These are phyloP conservation scores for maize (Zea mays) DNA, from an alignment of 176 grass and related monocot genomes.

Conservation along the genomic window DNA sequence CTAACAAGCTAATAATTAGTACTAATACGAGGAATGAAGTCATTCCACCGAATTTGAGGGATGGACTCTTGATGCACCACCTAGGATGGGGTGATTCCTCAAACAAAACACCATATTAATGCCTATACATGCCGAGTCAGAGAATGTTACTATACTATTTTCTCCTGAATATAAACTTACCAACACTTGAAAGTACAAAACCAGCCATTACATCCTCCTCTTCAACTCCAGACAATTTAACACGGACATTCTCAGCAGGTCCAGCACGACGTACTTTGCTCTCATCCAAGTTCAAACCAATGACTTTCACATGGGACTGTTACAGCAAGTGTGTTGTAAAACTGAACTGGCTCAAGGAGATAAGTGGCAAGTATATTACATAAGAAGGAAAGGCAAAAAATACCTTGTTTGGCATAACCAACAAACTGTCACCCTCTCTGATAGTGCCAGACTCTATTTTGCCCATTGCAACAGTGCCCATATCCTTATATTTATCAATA, in stretches of 20 bases:
- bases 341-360: constrained; percentile 23
- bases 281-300: constrained; percentile 78
- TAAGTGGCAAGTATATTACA: neutral
- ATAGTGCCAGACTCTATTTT: constrained; percentile 91
- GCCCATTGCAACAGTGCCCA: constrained; percentile 94
- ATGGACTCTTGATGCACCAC: neutral
- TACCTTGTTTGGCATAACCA: constrained; percentile 97
- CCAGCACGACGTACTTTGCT: constrained; percentile 64
- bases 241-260: constrained; percentile 83
- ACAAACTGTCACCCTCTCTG: constrained; percentile 77
- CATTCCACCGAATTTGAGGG: neutral
- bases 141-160: neutral
- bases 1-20: neutral
- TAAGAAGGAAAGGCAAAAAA: neutral
- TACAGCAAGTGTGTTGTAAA: constrained; percentile 19
- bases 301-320: constrained; percentile 81
- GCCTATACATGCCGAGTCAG: constrained; percentile 13
- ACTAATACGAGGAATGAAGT: neutral
- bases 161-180: constrained; percentile 52
- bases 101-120: neutral
- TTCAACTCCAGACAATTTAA: constrained; percentile 85
- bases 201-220: constrained; percentile 89
- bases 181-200: constrained; percentile 83
- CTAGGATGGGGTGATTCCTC: neutral
- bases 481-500: constrained; percentile 98